Evolutionary conservation across 768 basidiomycete species (phyloP), one percentile per base, ranked within the genome.

Genomic region (Lanmaoa rubissima): DNA sequence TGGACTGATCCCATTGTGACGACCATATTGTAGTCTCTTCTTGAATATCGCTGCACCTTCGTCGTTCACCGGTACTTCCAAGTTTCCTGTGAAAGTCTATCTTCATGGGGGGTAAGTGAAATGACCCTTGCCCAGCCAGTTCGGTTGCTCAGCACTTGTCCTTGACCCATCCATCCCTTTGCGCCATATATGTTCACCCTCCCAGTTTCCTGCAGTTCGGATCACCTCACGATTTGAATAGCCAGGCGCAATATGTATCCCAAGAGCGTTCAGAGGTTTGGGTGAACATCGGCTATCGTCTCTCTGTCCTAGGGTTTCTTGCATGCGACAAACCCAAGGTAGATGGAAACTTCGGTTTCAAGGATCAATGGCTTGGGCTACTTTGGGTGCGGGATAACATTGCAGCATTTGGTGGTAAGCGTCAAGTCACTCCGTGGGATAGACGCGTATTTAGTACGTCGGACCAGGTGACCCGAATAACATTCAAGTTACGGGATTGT

Each of bases 341-440:
- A 28, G 74, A 75, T 17, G 88, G 90, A 9, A 92, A 92, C 63
- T 90, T 86, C 65, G 88, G 89, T 1, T 91, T 91, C 74, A 90
- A 90, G 69, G 90, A 91, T 63, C 87, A 87, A 61, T 91, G 89
- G 88, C 62, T 87, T 35, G 88, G 82, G 0, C 65, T 91, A 24
- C 74, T 80, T 63, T 91, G 89, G 88, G 74, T 90, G 24, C 80
- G 75, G 48, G 80, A 80, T 11, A 88, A 90, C 61, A 88, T 91
- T 26, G 70, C 69, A 35, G 73, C 76, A 0, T 91, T 90, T 59
- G 89, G 88, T 66, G 88, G 88, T 82, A 64, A 51, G 73, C 0
- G 41, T 32, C 7, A 4, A 16, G 19, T 43, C 6, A 6, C 24
- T 31, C 46, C 7, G 11, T 2, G 14, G 39, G 26, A 31, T 19